Base-by-base conservation (phyloP, 2,329 filamentous ascomycete genomes). In the Fusarium veterinarium region DNA sequence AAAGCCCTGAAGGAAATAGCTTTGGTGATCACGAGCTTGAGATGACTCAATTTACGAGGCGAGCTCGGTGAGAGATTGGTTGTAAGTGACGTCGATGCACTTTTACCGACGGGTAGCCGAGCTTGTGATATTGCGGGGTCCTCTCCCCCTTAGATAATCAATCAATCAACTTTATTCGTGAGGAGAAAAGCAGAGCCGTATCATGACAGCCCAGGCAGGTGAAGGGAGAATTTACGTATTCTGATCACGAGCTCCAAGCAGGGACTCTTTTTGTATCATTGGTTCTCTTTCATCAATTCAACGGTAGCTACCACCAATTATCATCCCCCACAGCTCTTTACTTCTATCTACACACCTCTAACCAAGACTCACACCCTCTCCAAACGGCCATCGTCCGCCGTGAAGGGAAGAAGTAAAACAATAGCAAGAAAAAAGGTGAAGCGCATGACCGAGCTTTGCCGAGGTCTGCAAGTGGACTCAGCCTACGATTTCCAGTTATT, bases 111-210 rank as follows among this genome's bases (percentile, higher is more conserved):
- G 69, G 78, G 75, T 79, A 85, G 83, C 85, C 85, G 86, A 88
- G 86, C 86, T 88, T 88, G 86, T 88, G 86, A 88, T 85, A 84
- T 84, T 87, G 86, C 85, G 86, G 86, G 86, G 86, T 77, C 75
- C 33, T 11, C 0, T 33, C 30, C 60, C 41, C n/a, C 8, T 46
- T 64, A 59, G 53, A 53, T 64, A 68, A 56, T 56, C 60, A 37
- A 66, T 51, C 55, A 33, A 14, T 16, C 33, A 56, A 56, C 60
- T 55, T 16, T 67, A 67, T 56, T 67, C 44, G 28, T 44, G 28
- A 46, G 52, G 46, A 46, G 55, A 58, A 53, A 33, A n/a, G 49
- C 12, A 33, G 25, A 51, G 30, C 30, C 30, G 14, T 38, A 42
- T 56, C 48, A 56, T 60, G 35, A 31, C 23, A 38, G 16, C 25